phyloP scores from a whole-genome alignment of 2,329 filamentous ascomycete genomes.

The Fusarium nisikadoi region DNA sequence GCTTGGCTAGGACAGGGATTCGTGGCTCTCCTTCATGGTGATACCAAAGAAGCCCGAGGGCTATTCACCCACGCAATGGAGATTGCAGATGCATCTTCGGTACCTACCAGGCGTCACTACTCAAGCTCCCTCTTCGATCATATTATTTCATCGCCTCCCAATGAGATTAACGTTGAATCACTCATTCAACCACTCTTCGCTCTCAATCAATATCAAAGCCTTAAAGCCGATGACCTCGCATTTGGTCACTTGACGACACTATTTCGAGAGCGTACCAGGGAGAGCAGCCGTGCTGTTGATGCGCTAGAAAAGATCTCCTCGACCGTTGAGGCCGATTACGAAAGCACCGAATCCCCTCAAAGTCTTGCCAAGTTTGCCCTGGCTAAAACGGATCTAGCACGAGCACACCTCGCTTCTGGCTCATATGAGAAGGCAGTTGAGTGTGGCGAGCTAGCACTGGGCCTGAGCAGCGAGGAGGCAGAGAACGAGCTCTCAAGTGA shows the following conservation, averaged over 20 bases:
- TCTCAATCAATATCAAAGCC: constrained; percentile 79
- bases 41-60: constrained; percentile 79
- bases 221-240: constrained; percentile 75
- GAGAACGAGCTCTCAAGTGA: constrained; percentile 73
- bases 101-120: constrained; percentile 81
- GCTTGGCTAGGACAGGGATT: constrained; percentile 96
- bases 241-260: constrained; percentile 83
- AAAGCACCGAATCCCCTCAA: constrained; percentile 79
- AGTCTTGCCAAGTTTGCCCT: constrained; percentile 82
- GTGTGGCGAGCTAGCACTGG: constrained; percentile 82
- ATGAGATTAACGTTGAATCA: constrained; percentile 61
- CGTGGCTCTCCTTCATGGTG: constrained; percentile 80
- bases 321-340: constrained; percentile 82
- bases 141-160: constrained; percentile 68
- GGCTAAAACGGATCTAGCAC: constrained; percentile 85
- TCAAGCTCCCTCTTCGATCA: constrained; percentile 85
- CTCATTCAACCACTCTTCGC: constrained; percentile 91
- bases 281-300: constrained; percentile 71
- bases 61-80: constrained; percentile 96
- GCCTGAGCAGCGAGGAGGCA: constrained; percentile 78
- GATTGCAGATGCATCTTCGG: constrained; percentile 81
- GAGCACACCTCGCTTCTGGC: constrained; percentile 79
- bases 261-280: constrained; percentile 82
- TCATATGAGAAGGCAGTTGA: constrained; percentile 77
- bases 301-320: constrained; percentile 74